Conservation (phyloP, 441 rosid species). For the Manihot esculenta region DNA sequence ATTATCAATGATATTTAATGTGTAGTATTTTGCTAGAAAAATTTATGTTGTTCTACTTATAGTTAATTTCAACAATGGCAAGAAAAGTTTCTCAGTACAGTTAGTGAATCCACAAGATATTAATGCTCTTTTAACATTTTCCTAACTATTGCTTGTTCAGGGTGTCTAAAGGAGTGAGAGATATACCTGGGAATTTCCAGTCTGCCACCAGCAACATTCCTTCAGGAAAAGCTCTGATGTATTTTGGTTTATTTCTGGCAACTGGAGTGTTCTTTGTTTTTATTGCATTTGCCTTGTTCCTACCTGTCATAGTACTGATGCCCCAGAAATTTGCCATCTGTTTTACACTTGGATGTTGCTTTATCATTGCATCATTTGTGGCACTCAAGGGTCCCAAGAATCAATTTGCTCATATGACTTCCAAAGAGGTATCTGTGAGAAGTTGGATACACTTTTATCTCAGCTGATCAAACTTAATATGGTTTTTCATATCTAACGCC, state of each 20-base stretch:
- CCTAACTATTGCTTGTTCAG: constrained; percentile 28
- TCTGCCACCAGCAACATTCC: constrained; percentile 58
- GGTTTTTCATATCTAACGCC: background rate
- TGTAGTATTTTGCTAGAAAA: background rate
- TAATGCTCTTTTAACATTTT: background rate
- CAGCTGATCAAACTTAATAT: background rate
- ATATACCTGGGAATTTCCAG: constrained; percentile 53
- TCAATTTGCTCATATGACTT: constrained; percentile 60
- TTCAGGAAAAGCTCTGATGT: constrained; percentile 60
- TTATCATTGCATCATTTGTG: constrained; percentile 56
- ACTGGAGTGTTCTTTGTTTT: constrained; percentile 58
- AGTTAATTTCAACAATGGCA: background rate
- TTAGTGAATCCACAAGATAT: background rate
- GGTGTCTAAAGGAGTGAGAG: constrained; percentile 60
- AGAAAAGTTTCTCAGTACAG: background rate
- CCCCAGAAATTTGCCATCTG: constrained; percentile 76
- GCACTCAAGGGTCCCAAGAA: constrained; percentile 62
- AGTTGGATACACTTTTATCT: background rate
- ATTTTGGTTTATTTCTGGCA: constrained; percentile 54
- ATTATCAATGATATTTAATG: background rate
- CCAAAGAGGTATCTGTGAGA: constrained; percentile 47
- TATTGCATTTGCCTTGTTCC: constrained; percentile 57
- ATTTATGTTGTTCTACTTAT: background rate
- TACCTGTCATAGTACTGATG: constrained; percentile 58
- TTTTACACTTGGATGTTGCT: constrained; percentile 58